Evolutionary conservation across 345 rosid genomes (phyloP), one percentile per base, ranked within the genome.

Genomic region (rapeseed (Brassica napus)): DNA sequence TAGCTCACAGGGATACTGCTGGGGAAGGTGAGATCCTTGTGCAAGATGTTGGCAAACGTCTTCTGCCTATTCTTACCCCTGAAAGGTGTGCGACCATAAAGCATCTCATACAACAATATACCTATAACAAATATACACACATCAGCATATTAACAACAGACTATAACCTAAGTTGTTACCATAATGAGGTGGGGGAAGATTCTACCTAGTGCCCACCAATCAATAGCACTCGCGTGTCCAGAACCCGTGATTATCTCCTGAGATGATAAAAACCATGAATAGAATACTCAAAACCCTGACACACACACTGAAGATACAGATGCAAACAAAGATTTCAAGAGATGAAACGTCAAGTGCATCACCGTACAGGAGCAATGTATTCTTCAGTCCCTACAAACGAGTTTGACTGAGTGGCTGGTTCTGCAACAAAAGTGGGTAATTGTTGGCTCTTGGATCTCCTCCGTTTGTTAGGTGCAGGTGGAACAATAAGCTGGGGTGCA

Each of bases 161-260:
- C 5, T 62, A 10, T 62, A 10, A 54, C 4, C 5, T 58, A 26
- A 16, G 35, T 30, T 10, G 52, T 23, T 63, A 47, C 57, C 68
- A 59, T 8, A 11, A 39, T 24, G 3, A 21, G 44, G 11, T 30
- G 31, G 30, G 21, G 21, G 42, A 44, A 67, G 47, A 79, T 69
- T 89, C 83, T 90, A 95, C 99, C 98, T 2, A 95, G 84, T 71
- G 99, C 90, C 99, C 98, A 93, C 97, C 98, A 93, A 82, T 95
- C 98, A 57, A 95, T 89, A 65, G 93, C 92, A 61, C 98, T 91
- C 58, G 93, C 83, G 81, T 95, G 99, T 66, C 99, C 94, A 61
- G 89, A 68, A 65, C 98, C 98, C 7, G 96, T 95, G 32, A 95
- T 91, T 77, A 89, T 93, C 84, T 95, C 99, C 99, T 93, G 93